These are phyloP conservation scores for Claviceps capensis DNA, from an alignment of 2,329 filamentous ascomycete genomes.

Conservation along the genomic window DNA sequence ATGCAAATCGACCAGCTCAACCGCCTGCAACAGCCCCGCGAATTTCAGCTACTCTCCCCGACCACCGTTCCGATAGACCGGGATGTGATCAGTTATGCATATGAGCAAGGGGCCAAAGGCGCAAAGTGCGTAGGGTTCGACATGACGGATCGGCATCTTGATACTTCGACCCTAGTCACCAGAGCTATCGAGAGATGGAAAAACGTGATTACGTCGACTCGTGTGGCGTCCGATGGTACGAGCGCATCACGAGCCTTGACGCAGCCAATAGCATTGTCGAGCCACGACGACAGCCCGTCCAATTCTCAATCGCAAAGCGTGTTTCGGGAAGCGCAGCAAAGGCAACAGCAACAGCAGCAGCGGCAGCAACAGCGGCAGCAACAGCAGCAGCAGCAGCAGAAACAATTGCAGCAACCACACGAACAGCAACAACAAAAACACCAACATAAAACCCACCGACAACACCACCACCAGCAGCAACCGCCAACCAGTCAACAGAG, in stretches of 20 bases:
- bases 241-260: conserved; percentile 36
- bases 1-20: conserved; percentile 45
- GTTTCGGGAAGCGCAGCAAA: conserved; percentile 13
- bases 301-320: conserved; percentile 11
- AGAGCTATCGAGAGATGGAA: conserved; percentile 50
- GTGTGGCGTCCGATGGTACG: conserved; percentile 31
- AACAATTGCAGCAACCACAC: conserved; percentile 9
- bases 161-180: conserved; percentile 37
- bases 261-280: conserved; percentile 13
- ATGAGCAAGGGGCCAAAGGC: conserved; percentile 30
- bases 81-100: conserved; percentile 31
- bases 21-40: conserved; percentile 43
- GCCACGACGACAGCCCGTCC: conserved; percentile 11
- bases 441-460: conserved; percentile 6
- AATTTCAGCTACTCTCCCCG: conserved; percentile 41
- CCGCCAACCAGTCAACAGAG: not conserved
- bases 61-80: conserved; percentile 37
- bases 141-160: conserved; percentile 36
- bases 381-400: conserved; percentile 7
- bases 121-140: conserved; percentile 30
- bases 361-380: conserved; percentile 16
- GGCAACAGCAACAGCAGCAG: conserved; percentile 13
- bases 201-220: conserved; percentile 39
- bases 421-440: conserved; percentile 9
- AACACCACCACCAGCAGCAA: not conserved